phyloP scores from a whole-genome alignment of 495 filamentous ascomycete genomes.

The Eremomyces bilateralis region DNA sequence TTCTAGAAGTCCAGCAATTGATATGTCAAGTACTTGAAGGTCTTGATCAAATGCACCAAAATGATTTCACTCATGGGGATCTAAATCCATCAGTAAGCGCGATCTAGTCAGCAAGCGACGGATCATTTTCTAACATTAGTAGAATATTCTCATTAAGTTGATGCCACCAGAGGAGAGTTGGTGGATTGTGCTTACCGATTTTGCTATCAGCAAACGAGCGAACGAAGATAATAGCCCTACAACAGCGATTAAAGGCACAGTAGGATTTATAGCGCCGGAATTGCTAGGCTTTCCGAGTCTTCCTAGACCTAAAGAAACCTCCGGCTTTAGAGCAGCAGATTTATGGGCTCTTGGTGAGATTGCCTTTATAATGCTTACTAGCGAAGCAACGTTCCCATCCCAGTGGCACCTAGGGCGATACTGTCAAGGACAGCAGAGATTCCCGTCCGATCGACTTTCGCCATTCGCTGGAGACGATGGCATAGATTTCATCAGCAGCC shows the following conservation, averaged over 20 bases:
- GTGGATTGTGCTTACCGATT: conserved; percentile 13
- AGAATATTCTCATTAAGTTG: conserved; percentile 12
- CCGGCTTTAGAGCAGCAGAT: conserved; percentile 1
- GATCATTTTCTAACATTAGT: too few species aligned
- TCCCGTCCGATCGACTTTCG: not conserved
- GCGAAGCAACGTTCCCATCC: conserved; percentile 1
- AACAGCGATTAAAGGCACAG: conserved; percentile 10
- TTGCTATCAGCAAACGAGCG: conserved; percentile 10
- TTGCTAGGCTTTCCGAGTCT: conserved; percentile 7
- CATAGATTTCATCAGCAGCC: not conserved
- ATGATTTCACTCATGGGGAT: conserved; percentile 6
- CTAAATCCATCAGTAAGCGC: conserved; percentile 6
- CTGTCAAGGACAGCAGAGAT: not conserved
- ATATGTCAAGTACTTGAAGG: conserved; percentile 4
- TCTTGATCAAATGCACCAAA: conserved; percentile 4
- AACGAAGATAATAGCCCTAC: conserved; percentile 6
- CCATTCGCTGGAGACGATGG: not conserved
- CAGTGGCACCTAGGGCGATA: not conserved
- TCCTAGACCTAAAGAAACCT: not conserved
- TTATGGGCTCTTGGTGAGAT: conserved; percentile 7
- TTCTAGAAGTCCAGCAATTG: conserved; percentile 4
- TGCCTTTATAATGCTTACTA: conserved; percentile 1
- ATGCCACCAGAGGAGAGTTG: conserved; percentile 7
- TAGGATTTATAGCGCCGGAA: conserved; percentile 13
- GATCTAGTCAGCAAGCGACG: too few species aligned